Conservation (phyloP, 331 rosid species). For the Malus hybrid region DNA sequence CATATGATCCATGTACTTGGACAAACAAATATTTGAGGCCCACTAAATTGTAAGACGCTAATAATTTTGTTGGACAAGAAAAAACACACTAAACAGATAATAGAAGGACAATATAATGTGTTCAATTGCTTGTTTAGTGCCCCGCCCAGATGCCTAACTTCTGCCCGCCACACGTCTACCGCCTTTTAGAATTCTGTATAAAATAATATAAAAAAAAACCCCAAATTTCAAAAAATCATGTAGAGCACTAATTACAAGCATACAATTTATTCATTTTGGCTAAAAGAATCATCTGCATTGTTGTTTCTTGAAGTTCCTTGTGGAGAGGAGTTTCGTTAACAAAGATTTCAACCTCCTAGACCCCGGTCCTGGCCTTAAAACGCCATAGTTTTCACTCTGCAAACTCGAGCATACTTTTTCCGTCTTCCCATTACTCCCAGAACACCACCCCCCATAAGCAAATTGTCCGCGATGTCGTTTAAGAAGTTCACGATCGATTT, state of each 20-base stretch:
- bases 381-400: constrained; percentile 45
- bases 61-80: too few relatives aligned
- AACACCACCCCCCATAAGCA: constrained; percentile 76
- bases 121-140: background rate
- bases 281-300: constrained; percentile 51
- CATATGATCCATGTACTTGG: too few relatives aligned
- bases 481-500: constrained; percentile 63
- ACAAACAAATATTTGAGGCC: background rate
- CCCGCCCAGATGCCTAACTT: too few relatives aligned
- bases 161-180: too few relatives aligned
- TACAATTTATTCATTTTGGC: background rate
- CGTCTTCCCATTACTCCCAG: constrained; percentile 19
- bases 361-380: constrained; percentile 53
- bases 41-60: too few relatives aligned
- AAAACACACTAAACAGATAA: too few relatives aligned
- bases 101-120: background rate
- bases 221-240: background rate
- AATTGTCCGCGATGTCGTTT: constrained; percentile 41
- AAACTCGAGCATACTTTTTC: constrained; percentile 36
- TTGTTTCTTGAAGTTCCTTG: constrained; percentile 35
- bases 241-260: background rate
- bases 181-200: too few relatives aligned
- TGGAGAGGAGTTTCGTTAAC: constrained; percentile 36
- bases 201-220: background rate
- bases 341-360: constrained; percentile 56